Evolutionary conservation across 306 rosid genomes (phyloP).

Genomic region (Sicyos edulis): DNA sequence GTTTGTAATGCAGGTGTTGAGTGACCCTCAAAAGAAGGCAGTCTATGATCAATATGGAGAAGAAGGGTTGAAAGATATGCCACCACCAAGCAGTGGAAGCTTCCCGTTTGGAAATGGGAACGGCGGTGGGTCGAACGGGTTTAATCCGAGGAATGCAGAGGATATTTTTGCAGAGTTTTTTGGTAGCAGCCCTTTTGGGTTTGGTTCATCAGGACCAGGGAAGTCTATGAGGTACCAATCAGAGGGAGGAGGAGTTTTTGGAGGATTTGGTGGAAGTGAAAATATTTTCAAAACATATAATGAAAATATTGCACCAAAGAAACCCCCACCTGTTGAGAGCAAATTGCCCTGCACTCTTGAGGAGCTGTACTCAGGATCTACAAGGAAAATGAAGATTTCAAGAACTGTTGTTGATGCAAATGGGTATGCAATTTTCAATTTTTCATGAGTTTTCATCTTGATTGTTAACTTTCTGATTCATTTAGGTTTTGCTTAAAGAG

Average conservation of each 20-base stretch:
- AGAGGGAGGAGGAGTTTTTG: slow-evolving; percentile 50
- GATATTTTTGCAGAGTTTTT: slow-evolving; percentile 95
- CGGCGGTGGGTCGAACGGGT: slow-evolving; percentile 45
- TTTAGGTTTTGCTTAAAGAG: not conserved
- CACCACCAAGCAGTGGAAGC: slow-evolving; percentile 51
- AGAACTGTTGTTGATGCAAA: slow-evolving; percentile 49
- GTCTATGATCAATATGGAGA: slow-evolving; percentile 83
- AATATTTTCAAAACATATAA: slow-evolving; percentile 45
- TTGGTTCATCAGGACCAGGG: slow-evolving; percentile 70
- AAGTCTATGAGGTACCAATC: slow-evolving; percentile 63
- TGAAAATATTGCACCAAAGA: slow-evolving; percentile 53
- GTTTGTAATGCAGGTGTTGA: slow-evolving; percentile 56
- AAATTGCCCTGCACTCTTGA: slow-evolving; percentile 77
- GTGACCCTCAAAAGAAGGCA: slow-evolving; percentile 70
- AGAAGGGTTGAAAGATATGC: slow-evolving; percentile 83
- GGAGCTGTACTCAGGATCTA: slow-evolving; percentile 79
- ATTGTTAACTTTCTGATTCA: not conserved
- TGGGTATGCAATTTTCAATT: slow-evolving; percentile 38
- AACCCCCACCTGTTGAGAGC: slow-evolving; percentile 76
- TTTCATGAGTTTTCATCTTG: slow-evolving; percentile 1
- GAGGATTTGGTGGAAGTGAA: slow-evolving; percentile 54
- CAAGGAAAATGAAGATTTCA: slow-evolving; percentile 97
- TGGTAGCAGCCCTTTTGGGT: slow-evolving; percentile 86
- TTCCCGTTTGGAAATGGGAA: slow-evolving; percentile 37
- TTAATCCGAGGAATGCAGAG: slow-evolving; percentile 85